Evolutionary conservation across 345 rosid genomes (phyloP), one percentile per base, ranked within the genome.

Genomic region (Zanthoxylum bungeanum): DNA sequence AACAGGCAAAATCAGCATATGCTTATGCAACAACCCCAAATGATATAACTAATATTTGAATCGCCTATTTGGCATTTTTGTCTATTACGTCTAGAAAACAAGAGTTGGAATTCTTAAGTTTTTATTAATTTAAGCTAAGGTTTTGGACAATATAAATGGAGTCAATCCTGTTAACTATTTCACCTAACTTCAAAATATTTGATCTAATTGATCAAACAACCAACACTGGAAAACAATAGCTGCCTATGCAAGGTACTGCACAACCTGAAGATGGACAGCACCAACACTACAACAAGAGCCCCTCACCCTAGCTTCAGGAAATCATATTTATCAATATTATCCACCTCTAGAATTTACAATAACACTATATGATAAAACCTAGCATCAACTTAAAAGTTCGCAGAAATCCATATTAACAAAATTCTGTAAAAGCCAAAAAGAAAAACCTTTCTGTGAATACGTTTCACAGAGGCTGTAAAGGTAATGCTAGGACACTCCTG

Each of bases 401-500:
- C 30, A 55, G 24, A 9, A 7, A 44, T 42, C 30, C 71, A 65
- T 12, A 64, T 36, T 30, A 49, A 42, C 25, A 60, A 36, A 28
- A 57, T 39, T 71, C 37, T 33, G 22, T 17, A 51, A 10, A 62
- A 36, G 24, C 47, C 46, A 64, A 58, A 42, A 27, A 28, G 9
- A 16, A 39, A n/a, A 49, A 46, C 22, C 39, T 46, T 42, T 19
- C 42, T 12, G 16, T 28, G 30, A 31, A 44, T 16, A 30, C 71
- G 55, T 58, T 27, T 59, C 34, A 28, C 24, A 36, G 57, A 66
- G 14, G 37, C 73, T 33, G 27, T 64, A 61, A 46, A 40, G 65
- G 28, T 30, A 44, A 65, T 37, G 58, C 73, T 57, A 76, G 56
- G 66, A 73, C 68, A 80, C 61, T 69, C 77, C 70, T 64, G 60